Conservation (phyloP, 768 basidiomycete genomes). For the Termitomyces bulborhizus region DNA sequence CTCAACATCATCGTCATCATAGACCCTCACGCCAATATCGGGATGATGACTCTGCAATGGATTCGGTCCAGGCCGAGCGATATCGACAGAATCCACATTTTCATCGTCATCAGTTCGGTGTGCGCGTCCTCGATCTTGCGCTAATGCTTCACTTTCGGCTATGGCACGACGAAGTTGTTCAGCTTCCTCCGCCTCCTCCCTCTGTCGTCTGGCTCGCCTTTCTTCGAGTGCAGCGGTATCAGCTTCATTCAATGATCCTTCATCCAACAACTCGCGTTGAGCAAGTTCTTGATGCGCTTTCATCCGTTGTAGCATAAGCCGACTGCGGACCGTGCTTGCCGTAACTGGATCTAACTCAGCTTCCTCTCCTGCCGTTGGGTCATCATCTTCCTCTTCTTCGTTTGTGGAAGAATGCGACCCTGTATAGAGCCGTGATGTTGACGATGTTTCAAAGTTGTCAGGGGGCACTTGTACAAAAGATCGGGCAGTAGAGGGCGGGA, state of each 20-base stretch:
- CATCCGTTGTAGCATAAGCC: slow-evolving; percentile 56
- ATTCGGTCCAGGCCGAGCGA: background rate
- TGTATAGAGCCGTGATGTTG: slow-evolving; percentile 15
- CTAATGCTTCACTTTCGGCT: slow-evolving; percentile 51
- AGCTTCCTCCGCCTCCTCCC: slow-evolving; percentile 47
- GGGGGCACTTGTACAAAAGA: slow-evolving; percentile 18
- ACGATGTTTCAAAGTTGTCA: slow-evolving; percentile 1
- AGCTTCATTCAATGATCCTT: slow-evolving; percentile 20
- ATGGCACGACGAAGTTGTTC: slow-evolving; percentile 54
- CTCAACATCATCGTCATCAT: slow-evolving; percentile 85
- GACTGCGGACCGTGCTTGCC: slow-evolving; percentile 63
- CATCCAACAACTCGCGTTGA: slow-evolving; percentile 51
- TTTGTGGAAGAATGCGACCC: slow-evolving; percentile 11
- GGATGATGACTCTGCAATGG: background rate
- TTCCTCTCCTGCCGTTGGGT: background rate
- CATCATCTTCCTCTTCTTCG: background rate
- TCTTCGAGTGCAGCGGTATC: slow-evolving; percentile 25
- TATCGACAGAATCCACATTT: slow-evolving; percentile 14
- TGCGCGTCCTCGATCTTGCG: slow-evolving; percentile 20
- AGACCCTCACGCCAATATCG: slow-evolving; percentile 35
- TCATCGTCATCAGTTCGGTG: slow-evolving; percentile 10
- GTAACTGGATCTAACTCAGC: slow-evolving; percentile 46
- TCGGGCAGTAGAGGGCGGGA: slow-evolving; percentile 20
- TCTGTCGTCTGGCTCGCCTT: slow-evolving; percentile 23
- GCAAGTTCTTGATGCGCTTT: slow-evolving; percentile 61